These are phyloP conservation scores for Neonectria neomacrospora DNA, from an alignment of 2,329 filamentous ascomycete species.

Conservation along the genomic window DNA sequence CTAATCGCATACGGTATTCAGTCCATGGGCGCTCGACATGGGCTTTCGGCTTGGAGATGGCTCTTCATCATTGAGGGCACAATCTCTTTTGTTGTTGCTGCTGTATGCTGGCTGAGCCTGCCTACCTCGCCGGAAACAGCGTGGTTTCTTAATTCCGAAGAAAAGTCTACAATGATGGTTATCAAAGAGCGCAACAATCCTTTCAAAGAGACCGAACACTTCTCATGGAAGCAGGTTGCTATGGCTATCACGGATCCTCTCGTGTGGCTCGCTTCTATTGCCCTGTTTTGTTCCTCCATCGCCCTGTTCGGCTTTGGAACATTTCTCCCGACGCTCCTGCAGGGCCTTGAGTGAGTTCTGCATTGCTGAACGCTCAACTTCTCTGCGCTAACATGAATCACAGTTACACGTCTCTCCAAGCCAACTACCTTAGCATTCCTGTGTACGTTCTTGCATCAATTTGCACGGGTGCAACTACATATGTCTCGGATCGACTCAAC, in stretches of 20 bases:
- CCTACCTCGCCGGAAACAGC: constrained; percentile 57
- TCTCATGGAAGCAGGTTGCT: constrained; percentile 39
- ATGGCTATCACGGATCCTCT: constrained; percentile 39
- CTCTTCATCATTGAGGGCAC: constrained; percentile 60
- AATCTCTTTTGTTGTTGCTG: constrained; percentile 47
- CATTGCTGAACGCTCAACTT: rapidly evolving
- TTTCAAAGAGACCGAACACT: constrained; percentile 36
- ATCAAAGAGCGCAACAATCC: constrained; percentile 42
- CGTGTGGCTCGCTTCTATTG: constrained; percentile 43
- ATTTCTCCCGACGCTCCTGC: constrained; percentile 51
- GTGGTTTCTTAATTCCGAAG: constrained; percentile 56
- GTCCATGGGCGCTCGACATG: constrained; percentile 56
- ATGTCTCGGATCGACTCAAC: constrained; percentile 41
- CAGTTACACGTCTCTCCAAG: constrained; percentile 43
- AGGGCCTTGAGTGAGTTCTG: constrained; percentile 46
- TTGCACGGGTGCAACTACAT: constrained; percentile 24
- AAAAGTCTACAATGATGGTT: constrained; percentile 47
- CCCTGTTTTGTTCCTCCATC: constrained; percentile 46
- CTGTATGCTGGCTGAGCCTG: constrained; percentile 53
- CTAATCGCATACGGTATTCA: constrained; percentile 48
- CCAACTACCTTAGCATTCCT: constrained; percentile 52
- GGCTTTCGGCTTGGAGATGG: constrained; percentile 63
- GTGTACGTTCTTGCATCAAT: constrained; percentile 46
- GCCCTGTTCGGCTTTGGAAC: constrained; percentile 50
- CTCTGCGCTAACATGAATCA: rapidly evolving